Evolutionary conservation across 2,329 filamentous ascomycete species (phyloP).

Genomic region (Mycogone perniciosa): DNA sequence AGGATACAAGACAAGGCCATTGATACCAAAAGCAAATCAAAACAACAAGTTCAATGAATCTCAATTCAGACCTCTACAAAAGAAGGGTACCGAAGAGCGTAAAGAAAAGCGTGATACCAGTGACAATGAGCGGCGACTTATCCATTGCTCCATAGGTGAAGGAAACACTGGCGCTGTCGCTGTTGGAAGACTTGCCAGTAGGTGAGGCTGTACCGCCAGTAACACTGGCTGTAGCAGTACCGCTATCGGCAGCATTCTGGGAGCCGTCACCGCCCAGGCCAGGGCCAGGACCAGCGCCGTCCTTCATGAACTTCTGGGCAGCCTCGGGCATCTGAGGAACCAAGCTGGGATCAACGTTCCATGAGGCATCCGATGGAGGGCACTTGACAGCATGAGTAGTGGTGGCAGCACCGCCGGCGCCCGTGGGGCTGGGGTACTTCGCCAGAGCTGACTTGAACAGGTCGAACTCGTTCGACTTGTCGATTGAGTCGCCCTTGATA

Average conservation of each 20-base stretch:
- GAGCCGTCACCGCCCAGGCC: conserved; percentile 49
- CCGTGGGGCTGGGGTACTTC: conserved; percentile 45
- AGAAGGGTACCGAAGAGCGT: conserved; percentile 34
- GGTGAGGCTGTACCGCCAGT: conserved; percentile 27
- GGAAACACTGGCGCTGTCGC: conserved; percentile 28
- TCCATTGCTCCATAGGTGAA: conserved; percentile 21
- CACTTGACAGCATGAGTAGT: conserved; percentile 43
- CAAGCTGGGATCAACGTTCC: conserved; percentile 44
- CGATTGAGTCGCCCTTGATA: conserved; percentile 49
- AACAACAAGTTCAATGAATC: neutral
- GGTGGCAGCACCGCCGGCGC: conserved; percentile 42
- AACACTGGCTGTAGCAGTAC: conserved; percentile 39
- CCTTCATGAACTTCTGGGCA: conserved; percentile 47
- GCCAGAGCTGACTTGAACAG: conserved; percentile 43
- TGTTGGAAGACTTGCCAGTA: conserved; percentile 18
- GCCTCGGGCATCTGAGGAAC: conserved; percentile 47
- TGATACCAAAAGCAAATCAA: conserved; percentile 5
- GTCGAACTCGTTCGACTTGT: conserved; percentile 55
- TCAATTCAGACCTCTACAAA: conserved; percentile 26
- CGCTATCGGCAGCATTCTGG: conserved; percentile 42
- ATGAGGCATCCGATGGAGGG: conserved; percentile 42
- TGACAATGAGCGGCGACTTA: conserved; percentile 29
- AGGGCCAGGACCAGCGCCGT: conserved; percentile 47
- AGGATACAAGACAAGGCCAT: conserved; percentile 11
- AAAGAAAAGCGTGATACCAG: conserved; percentile 30